These are phyloP conservation scores for Neopestalotiopsis rosae DNA, from an alignment of 2,329 filamentous ascomycete genomes.

Conservation along the genomic window DNA sequence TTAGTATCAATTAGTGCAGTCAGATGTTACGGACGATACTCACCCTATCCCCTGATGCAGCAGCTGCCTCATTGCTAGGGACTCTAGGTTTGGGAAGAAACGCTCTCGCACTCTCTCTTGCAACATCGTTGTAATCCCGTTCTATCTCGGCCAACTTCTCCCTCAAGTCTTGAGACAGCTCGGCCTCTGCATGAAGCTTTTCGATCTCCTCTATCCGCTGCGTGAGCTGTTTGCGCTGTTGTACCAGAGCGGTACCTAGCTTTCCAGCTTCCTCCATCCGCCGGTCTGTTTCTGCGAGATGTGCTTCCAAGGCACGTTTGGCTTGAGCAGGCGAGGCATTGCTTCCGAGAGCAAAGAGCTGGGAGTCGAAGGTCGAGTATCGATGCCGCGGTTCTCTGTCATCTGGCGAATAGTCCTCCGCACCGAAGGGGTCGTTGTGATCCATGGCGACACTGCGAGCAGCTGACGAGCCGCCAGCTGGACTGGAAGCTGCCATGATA, in stretches of 20 bases:
- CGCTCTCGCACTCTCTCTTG: constrained; percentile 84
- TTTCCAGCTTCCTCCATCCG: constrained; percentile 90
- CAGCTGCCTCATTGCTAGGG: constrained; percentile 67
- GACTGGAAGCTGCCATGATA: constrained; percentile 50
- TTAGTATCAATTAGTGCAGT: constrained; percentile 12
- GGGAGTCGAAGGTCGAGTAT: constrained; percentile 82
- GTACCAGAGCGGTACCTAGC: constrained; percentile 80
- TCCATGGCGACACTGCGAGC: constrained; percentile 25
- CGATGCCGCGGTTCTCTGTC: constrained; percentile 60
- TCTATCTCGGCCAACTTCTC: constrained; percentile 86
- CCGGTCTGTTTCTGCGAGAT: constrained; percentile 90
- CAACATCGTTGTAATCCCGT: constrained; percentile 93
- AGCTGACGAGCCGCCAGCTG: constrained; percentile 38
- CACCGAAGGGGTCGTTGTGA: constrained; percentile 64
- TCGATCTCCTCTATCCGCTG: constrained; percentile 87
- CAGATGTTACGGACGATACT: constrained; percentile 30
- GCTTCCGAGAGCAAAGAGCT: constrained; percentile 80
- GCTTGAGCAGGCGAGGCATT: constrained; percentile 82
- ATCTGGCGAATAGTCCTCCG: constrained; percentile 45
- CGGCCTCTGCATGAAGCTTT: constrained; percentile 73
- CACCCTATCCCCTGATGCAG: constrained; percentile 59
- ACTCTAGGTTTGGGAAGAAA: constrained; percentile 86
- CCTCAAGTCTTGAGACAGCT: constrained; percentile 83
- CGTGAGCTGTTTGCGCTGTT: constrained; percentile 83
- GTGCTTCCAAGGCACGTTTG: constrained; percentile 86